Base-by-base conservation (phyloP, 2,329 filamentous ascomycete genomes). In the Paracorniculantispora psalliotae region DNA sequence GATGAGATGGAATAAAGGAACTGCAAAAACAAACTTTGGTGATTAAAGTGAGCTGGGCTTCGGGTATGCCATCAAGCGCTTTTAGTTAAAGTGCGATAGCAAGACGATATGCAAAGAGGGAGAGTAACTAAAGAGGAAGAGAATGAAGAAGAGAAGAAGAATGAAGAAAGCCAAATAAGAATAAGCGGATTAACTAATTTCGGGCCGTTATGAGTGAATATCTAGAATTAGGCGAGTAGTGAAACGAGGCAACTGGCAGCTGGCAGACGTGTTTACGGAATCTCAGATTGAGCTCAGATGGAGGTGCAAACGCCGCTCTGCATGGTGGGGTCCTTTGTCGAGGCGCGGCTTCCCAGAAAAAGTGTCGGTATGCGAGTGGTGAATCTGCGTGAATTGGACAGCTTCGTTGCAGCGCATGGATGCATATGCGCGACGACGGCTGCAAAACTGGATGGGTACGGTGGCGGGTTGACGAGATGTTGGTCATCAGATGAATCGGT, bases 281-380 rank as follows among this genome's bases (percentile, higher is more conserved):
- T 28, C 53, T 56, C 43, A 48, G 15, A 1, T 4, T 28, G 17
- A 10, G 21, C 43, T 56, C 53, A 39, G 43, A 48, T 30, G 33
- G 23, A 23, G 19, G 25, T 50, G 55, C 46, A 57, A 57, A 57
- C 55, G 46, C 35, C 33, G 55, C 23, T 23, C 35, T 15, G 46
- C 26, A 43, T 9, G 10, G 55, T 35, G 46, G 35, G 37, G 46
- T 44, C 13, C 44, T 43, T 57, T 50, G 37, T 33, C 19, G 37
- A 43, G 55, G 46, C n/a, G 46, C 46, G 13, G 46, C 55, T 50
- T 49, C 35, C 35, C 46, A 50, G 23, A 17, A 7, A n/a, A 23
- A 57, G 55, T 57, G 55, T 50, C 55, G 46, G 35, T 50, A 50
- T 41, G 55, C 46, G 35, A 33, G 13, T n/a, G 25, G 25, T 25